Evolutionary conservation across 345 rosid species (phyloP).

Genomic region (Lepidium sativum): DNA sequence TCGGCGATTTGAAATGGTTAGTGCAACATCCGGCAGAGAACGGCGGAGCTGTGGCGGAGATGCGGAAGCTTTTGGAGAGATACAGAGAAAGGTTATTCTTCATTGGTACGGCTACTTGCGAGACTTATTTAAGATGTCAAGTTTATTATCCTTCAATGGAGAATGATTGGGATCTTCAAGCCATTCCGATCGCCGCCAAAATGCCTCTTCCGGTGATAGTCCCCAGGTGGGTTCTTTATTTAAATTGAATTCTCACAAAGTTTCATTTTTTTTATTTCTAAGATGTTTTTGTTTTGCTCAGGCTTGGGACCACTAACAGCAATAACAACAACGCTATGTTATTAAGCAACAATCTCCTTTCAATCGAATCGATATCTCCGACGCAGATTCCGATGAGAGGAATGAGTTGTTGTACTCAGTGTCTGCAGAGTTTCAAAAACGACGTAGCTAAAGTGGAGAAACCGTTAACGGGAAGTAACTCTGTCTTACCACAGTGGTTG

Average conservation of each 20-base stretch:
- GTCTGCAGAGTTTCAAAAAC: conserved; percentile 56
- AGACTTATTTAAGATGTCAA: conserved; percentile 88
- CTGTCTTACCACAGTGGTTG: conserved; percentile 73
- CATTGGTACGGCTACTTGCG: conserved; percentile 94
- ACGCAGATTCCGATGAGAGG: conserved; percentile 34
- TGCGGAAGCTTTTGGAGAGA: conserved; percentile 49
- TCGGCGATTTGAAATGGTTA: conserved; percentile 95
- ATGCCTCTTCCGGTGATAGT: conserved; percentile 46
- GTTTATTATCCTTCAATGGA: conserved; percentile 87
- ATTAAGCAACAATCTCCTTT: conserved; percentile 26
- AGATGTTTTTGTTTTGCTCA: conserved; percentile 11
- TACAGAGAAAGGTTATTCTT: conserved; percentile 57
- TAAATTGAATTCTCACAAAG: not conserved
- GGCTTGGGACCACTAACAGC: conserved; percentile 49
- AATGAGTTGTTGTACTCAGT: conserved; percentile 54
- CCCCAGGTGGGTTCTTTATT: conserved; percentile 37
- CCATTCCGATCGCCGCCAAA: conserved; percentile 71
- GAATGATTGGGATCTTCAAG: conserved; percentile 93
- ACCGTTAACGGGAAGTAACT: conserved; percentile 34
- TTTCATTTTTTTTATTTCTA: not conserved
- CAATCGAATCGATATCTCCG: conserved; percentile 46
- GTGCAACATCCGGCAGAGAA: conserved; percentile 46
- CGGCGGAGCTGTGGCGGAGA: conserved; percentile 50
- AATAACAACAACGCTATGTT: conserved; percentile 29
- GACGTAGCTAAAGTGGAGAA: conserved; percentile 50